Evolutionary conservation across 495 filamentous ascomycete species (phyloP), one percentile per base, ranked within the genome.

Genomic region (Xylaria bambusicola): DNA sequence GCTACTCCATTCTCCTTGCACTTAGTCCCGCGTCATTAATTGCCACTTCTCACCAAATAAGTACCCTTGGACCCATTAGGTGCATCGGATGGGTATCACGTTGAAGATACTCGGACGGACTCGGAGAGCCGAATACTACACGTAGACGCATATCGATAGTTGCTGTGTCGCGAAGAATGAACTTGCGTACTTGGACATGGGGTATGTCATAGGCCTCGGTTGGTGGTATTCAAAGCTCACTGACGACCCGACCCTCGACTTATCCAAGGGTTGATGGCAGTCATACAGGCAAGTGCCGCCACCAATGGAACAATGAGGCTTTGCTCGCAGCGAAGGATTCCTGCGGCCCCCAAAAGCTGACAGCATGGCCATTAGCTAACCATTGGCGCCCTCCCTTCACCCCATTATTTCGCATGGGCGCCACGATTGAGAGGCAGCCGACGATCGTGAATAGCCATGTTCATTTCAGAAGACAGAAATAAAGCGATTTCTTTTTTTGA

Each of bases 371-470:
- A 35, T 47, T 56, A 47, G 31, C 33, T 46, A 55, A 6, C 12
- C 29, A 17, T 23, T 44, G 24, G 52, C 8, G 36, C 15, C 21
- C 18, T 53, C 40, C 44, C 38, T 23, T 38, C 21, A 40, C n/a
- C n/a, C n/a, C n/a, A n/a, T 21, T 18, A 41, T 36, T 9, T 27
- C 5, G 49, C 48, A n/a, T 26, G 20, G 27, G 21, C 50, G 50
- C 51, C 55, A 58, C 46, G 45, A 31, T 58, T 45, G 55, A 26
- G 56, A 58, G 56, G 56, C 46, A 58, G 56, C 56, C 56, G 46
- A 51, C 36, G 56, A 23, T 12, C 1, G n/a, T 23, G 23, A 58
- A 50, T 7, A 9, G 48, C 29, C 35, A 53, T 33, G 17, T 26
- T 26, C 15, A n/a, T n/a, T n/a, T n/a, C n/a, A n/a, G n/a, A n/a